Conservation (phyloP, 495 filamentous ascomycete genomes). For the Penicillium goetzii region DNA sequence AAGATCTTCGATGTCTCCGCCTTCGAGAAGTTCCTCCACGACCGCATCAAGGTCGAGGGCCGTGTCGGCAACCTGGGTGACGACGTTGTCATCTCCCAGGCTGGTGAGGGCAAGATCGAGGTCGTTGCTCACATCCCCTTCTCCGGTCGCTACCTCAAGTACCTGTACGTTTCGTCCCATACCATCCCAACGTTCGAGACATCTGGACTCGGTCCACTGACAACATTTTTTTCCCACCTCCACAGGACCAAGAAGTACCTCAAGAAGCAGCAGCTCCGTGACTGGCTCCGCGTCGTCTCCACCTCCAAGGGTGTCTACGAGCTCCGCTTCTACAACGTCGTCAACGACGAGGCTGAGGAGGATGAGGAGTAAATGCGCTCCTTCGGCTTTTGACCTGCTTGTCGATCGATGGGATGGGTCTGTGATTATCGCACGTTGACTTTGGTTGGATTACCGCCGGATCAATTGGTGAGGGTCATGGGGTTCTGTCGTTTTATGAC, state of each 20-base stretch:
- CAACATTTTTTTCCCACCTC: slow-evolving; percentile 11
- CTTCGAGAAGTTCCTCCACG: slow-evolving; percentile 99
- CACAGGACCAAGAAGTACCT: slow-evolving; percentile 99
- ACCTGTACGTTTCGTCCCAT: slow-evolving; percentile 68
- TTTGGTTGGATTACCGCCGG: slow-evolving; percentile 14
- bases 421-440: slow-evolving; percentile 20
- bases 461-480: slow-evolving; percentile 21
- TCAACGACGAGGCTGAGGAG: slow-evolving; percentile 94
- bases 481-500: slow-evolving; percentile 23
- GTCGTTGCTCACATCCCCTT: slow-evolving; percentile 96
- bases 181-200: neutral
- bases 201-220: slow-evolving; percentile 15
- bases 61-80: slow-evolving; percentile 98
- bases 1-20: slow-evolving; percentile 99
- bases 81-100: slow-evolving; percentile 83
- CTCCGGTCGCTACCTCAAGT: slow-evolving; percentile 98
- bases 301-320: slow-evolving; percentile 97
- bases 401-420: slow-evolving; percentile 23
- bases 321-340: slow-evolving; percentile 99
- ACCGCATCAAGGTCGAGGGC: slow-evolving; percentile 99
- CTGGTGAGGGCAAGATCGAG: slow-evolving; percentile 95
- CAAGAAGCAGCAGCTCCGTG: slow-evolving; percentile 99
- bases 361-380: slow-evolving; percentile 83
- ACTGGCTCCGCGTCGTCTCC: slow-evolving; percentile 98
- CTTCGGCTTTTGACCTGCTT: slow-evolving; percentile 17